These are phyloP conservation scores for Entelexis sorbosivorans DNA, from an alignment of 1,139 yeast species.

Conservation along the genomic window DNA sequence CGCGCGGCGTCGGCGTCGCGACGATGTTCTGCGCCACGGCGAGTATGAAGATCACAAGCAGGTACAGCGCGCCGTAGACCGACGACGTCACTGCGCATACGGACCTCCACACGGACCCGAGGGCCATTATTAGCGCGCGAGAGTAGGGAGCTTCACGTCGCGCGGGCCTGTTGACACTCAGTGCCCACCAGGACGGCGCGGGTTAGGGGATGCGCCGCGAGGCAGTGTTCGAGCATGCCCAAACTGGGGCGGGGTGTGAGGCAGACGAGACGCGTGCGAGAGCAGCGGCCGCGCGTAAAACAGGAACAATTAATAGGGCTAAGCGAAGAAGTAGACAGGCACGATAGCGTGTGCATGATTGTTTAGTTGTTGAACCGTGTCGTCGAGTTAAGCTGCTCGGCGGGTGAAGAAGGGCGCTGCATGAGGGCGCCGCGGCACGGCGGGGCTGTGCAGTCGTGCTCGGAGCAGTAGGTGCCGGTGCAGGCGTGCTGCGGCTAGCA, in stretches of 20 bases:
- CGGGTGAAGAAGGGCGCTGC: too few species aligned
- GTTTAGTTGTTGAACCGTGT: too few species aligned
- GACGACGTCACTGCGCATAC: constrained; percentile 20
- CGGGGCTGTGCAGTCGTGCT: too few species aligned
- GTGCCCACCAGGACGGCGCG: background rate
- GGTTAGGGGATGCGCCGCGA: background rate
- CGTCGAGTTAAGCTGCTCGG: too few species aligned
- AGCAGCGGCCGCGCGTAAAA: background rate
- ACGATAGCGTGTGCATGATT: too few species aligned
- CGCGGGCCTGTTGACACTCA: background rate
- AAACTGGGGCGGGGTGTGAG: too few species aligned
- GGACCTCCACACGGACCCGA: background rate
- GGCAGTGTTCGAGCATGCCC: background rate
- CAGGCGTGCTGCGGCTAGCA: too few species aligned
- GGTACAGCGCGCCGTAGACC: constrained; percentile 21
- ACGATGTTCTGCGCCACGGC: constrained; percentile 16
- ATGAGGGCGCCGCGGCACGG: too few species aligned
- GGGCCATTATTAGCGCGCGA: background rate
- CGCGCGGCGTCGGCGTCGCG: constrained; percentile 10
- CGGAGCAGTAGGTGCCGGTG: too few species aligned
- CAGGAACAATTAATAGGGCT: too few species aligned
- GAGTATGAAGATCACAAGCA: constrained; percentile 16
- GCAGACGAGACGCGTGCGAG: background rate
- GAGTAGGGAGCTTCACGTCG: background rate
- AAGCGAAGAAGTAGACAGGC: too few species aligned